Evolutionary conservation across 495 filamentous ascomycete genomes (phyloP), one percentile per base, ranked within the genome.

Genomic region (Hypomontagnella submonticulosa): DNA sequence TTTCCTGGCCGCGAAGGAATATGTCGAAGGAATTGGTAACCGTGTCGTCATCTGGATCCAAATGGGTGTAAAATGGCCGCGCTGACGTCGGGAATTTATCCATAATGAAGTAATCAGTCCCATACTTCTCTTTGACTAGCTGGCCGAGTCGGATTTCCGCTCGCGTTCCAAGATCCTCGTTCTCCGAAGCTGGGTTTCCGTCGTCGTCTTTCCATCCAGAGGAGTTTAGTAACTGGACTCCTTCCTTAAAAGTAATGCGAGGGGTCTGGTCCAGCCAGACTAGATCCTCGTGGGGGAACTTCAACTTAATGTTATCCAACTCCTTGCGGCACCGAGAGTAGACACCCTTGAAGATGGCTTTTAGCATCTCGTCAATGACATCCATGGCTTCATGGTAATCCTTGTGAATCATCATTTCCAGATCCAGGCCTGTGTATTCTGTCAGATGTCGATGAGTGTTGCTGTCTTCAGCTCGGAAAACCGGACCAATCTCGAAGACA

Each of bases 381-480:
- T 85, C 81, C 47, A 97, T 81, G 23, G 93, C 92, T 77, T 98
- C 93, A 74, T 97, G 90, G 77, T 98, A 98, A 77, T 97, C 90
- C 49, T 87, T 81, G 53, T 88, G 85, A 75, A 98, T 95, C 32
- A 87, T 87, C 91, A 96, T 97, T 74, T 98, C 94, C 51, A 97
- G 83, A 85, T 98, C 94, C 56, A 98, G 83, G 71, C 94, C 94
- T 32, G 92, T 92, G 75, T 95, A 98, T 82, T 98, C 94, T 16
- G 94, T 97, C 80, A 98, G 84, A 79, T 98, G 94, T 33, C 94
- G 88, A 72, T 96, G 93, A 0, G 94, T 98, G 73, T 98, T 97
- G 75, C 91, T 96, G 76, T 98, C 93, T 79, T 98, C 94, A 2
- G 94, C 94, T 72, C 94, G 87, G 87, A 97, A 98, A n/a, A 98